Percentiles rank a stretch among this genome's conserved stretches.
phyloP scores from a whole-genome alignment of 2,329 filamentous ascomycete species.

The Epichloe coenophiala region DNA sequence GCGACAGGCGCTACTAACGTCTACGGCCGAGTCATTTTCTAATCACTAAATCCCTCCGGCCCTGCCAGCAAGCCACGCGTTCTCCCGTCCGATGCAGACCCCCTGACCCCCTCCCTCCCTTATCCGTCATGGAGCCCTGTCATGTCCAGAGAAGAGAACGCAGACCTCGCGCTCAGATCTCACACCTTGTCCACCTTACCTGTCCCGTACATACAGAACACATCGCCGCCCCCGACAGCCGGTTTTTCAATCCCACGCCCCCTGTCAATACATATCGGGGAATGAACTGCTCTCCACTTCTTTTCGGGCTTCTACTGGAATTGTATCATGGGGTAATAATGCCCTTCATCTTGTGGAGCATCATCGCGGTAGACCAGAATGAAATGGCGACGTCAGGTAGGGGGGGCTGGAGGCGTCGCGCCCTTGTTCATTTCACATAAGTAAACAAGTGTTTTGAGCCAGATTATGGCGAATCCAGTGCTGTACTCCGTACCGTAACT shows the following conservation, averaged over 20 bases:
- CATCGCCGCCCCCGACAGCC: background rate
- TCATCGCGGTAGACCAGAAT: background rate
- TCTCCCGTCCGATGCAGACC: background rate
- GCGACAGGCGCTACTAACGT: too few species aligned
- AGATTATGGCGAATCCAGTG: background rate
- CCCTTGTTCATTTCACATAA: background rate
- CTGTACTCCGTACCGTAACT: background rate
- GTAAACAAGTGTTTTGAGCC: background rate
- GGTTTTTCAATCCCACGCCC: background rate
- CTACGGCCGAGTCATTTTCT: background rate
- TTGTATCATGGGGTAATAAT: background rate
- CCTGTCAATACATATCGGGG: background rate
- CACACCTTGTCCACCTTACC: background rate
- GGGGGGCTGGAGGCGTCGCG: background rate
- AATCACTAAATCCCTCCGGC: background rate
- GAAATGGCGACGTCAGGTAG: background rate
- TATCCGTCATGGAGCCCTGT: background rate
- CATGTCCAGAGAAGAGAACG: background rate
- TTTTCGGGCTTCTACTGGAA: background rate
- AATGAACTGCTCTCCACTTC: background rate
- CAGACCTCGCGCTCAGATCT: background rate
- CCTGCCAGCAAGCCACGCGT: background rate
- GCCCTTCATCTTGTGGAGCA: background rate
- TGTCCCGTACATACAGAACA: background rate
- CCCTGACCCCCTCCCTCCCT: too few species aligned